Evolutionary conservation across 2,329 filamentous ascomycete species (phyloP), one percentile per base, ranked within the genome.

Genomic region (Shiraia bambusicola): DNA sequence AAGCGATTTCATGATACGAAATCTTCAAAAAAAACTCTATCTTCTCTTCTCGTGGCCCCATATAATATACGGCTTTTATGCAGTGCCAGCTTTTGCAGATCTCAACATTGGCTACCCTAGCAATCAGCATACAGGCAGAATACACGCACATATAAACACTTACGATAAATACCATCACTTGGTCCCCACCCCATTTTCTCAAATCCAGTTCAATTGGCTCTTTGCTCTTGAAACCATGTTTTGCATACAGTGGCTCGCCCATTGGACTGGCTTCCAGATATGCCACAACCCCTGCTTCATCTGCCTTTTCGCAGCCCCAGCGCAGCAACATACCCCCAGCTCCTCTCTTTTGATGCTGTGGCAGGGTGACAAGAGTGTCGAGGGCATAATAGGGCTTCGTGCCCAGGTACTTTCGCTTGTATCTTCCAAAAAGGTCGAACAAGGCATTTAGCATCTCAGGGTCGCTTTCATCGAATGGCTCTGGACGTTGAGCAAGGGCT

Each of bases 241-340:
- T 48, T 34, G 54, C 52, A 52, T 69, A 69, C 46, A 69, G 46
- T 3, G 59, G 59, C 35, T 47, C 53, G 2, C 63, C 66, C 55
- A 67, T 63, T 3, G 45, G 48, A 38, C 55, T 65, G 11, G 65
- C 60, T 40, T 67, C 64, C 13, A 69, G 33, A 52, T 63, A 69
- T 0, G 49, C 47, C 25, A 65, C 59, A 8, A 67, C 50, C 2
- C 59, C 59, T 7, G 35, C 49, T 38, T 62, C 52, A 37, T 69
- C 65, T 13, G 65, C 66, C 28, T 47, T 56, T 15, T 58, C 58
- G 9, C 54, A 50, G 0, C 66, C 66, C 63, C 63, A 67, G 6
- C 50, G 27, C 12, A 68, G 46, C 11, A 69, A 37, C 61, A 63
- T 49, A 7, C 51, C 52, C 0, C 65, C 66, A 3, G 66, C 66